Base-by-base conservation (phyloP, 2,329 filamentous ascomycete genomes). In the Verticillium klebahnii region DNA sequence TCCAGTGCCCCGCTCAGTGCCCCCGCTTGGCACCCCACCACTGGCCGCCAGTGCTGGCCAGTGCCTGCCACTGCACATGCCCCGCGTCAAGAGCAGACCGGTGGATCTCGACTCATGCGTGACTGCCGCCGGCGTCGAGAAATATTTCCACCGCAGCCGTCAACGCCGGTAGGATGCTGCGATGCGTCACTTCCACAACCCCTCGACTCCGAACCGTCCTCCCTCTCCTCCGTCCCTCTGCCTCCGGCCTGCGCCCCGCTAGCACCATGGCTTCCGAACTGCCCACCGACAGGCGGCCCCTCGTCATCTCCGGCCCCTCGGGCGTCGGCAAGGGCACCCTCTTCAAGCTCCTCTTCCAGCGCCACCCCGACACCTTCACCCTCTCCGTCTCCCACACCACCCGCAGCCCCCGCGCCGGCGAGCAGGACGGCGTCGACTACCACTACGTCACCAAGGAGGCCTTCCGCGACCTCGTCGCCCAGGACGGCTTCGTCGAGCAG, bases 291-390 rank as follows among this genome's bases (percentile, higher is more conserved):
- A 76, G 77, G 67, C 84, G 85, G 36, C 90, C 90, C 15, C 82
- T 94, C 70, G 87, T 95, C 69, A 89, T 95, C 75, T 92, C 88
- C 57, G 91, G 91, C 61, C 91, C 91, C 64, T 90, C 86, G 12
- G 91, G 91, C 73, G 86, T 91, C 57, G 91, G 91, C 68, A 95
- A 95, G 78, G 90, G 89, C 68, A 94, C 91, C 14, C 86, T 94
- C 64, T 88, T 91, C 75, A 87, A 87, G 71, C 82, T 85, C 57
- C 86, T 94, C 58, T 89, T 92, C 73, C 79, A 83, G 50, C 68
- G 70, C 62, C 78, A 84, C 73, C 80, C 80, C 15, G 77, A 82
- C 61, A 75, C 72, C 66, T 84, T 85, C 70, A 74, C 79, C 25
- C 80, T 86, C 36, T 85, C 84, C 62, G 83, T 88, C 62, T 85